A percentile compares a stretch with the other conserved stretches of the same genome.
Evolutionary conservation across 108 stramenopile genomes (phyloP).

Genomic region (Nannochloropsis granulata): DNA sequence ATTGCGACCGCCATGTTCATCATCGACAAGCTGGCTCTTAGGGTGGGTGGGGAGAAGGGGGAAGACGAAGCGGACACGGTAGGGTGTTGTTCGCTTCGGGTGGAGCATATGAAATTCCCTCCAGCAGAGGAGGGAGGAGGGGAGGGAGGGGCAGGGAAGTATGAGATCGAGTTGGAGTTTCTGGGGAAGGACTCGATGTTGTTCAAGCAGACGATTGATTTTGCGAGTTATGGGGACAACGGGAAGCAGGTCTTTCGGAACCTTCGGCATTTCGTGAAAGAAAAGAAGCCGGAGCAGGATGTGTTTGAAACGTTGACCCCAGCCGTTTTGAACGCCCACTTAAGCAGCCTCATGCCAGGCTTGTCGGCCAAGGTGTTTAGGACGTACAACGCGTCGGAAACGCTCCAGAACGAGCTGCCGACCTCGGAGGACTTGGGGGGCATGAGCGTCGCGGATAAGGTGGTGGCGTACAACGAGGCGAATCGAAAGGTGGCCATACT

Average conservation of each 20-base stretch:
- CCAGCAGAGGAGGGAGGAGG: background rate
- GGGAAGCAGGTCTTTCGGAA: constrained; percentile 58
- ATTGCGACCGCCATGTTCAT: constrained; percentile 98
- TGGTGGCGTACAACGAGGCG: constrained; percentile 90
- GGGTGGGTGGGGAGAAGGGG: constrained; percentile 99
- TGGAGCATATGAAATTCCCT: constrained; percentile 93
- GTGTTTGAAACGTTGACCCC: constrained; percentile 90
- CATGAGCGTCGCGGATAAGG: constrained; percentile 69
- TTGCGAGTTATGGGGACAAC: constrained; percentile 46
- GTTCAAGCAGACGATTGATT: constrained; percentile 97
- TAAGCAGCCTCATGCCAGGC: constrained; percentile 74
- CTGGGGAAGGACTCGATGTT: constrained; percentile 99
- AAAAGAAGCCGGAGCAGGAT: constrained; percentile 71
- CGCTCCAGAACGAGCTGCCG: constrained; percentile 82
- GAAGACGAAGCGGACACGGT: constrained; percentile 99
- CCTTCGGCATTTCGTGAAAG: constrained; percentile 66
- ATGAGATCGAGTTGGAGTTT: constrained; percentile 96
- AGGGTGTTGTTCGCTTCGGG: constrained; percentile 94
- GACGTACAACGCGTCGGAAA: constrained; percentile 98
- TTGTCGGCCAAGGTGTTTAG: constrained; percentile 99
- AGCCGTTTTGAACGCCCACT: constrained; percentile 15
- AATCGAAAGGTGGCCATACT: constrained; percentile 97
- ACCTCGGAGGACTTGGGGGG: constrained; percentile 51
- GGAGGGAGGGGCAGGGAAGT: constrained; percentile 13
- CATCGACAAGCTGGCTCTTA: constrained; percentile 94